Evolutionary conservation across 2,329 filamentous ascomycete species (phyloP), one percentile per base, ranked within the genome.

Genomic region (Aspergillus amoenus): DNA sequence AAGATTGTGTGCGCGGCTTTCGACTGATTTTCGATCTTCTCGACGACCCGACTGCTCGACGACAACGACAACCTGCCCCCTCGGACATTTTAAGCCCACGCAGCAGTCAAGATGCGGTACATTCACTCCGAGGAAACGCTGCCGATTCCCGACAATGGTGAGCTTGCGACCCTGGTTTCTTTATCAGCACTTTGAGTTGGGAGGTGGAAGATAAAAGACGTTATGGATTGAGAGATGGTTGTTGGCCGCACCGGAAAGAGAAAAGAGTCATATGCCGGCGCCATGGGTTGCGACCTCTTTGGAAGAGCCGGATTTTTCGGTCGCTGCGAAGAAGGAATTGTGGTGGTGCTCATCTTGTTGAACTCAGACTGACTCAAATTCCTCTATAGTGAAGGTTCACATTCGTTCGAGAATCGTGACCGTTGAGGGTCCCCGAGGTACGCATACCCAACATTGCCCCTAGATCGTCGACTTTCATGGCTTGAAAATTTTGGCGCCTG

Each of bases 61-160:
- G 70, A 73, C 70, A 70, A 70, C 71, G 70, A 73, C 72, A 71
- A 73, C 68, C 66, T 34, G 44, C 67, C 66, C 68, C 72, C 69
- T 73, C 74, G 72, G 71, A 73, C 71, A 73, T 64, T 65, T 68
- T 68, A 70, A 71, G 69, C 67, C 69, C 67, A 72, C 69, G 68
- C 75, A 75, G 75, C 75, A 75, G 75, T 83, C 89, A 97, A 90
- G 83, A 97, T 97, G 94, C 95, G 90, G 86, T 97, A 97, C 91
- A 96, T 99, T 84, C 92, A 97, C 87, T 96, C 91, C 78, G 86
- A 93, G 84, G 93, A 99, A 88, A 85, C 86, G 82, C 86, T 99
- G 83, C 86, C 88, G 76, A 91, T 99, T 82, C 94, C 95, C 76
- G 91, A 97, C 81, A 91, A 93, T 85, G 92, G 92, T 96, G 88